These are phyloP conservation scores for Santalum album DNA, from an alignment of 164 flowering plant genomes.

Conservation along the genomic window DNA sequence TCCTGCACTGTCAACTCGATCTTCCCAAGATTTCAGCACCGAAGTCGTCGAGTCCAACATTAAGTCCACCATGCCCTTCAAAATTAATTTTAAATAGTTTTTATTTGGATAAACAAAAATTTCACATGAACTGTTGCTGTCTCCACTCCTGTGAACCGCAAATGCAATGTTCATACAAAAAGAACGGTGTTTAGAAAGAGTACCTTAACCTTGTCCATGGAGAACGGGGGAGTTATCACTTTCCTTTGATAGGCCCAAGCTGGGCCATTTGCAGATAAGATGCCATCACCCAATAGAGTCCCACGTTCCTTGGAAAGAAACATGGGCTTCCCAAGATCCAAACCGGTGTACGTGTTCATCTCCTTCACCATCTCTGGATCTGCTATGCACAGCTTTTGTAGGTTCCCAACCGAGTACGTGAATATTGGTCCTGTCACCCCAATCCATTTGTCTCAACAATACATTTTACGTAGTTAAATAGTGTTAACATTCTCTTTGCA, in stretches of 20 bases:
- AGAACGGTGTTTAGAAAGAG: no score
- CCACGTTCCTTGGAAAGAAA: slow-evolving; percentile 26
- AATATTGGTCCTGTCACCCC: slow-evolving; percentile 19
- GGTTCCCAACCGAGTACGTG: slow-evolving; percentile 26
- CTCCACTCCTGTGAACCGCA: no score
- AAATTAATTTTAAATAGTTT: not conserved
- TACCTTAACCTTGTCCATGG: slow-evolving; percentile 5
- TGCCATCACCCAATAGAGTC: slow-evolving; percentile 37
- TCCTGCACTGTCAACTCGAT: not conserved
- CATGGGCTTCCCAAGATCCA: slow-evolving; percentile 40
- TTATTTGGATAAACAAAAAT: no score
- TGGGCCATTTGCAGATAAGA: slow-evolving; percentile 36
- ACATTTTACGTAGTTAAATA: no score
- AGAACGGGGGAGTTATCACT: slow-evolving; percentile 43
- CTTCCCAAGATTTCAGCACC: slow-evolving; percentile 16
- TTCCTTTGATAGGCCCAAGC: slow-evolving; percentile 43
- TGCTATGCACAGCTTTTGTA: slow-evolving; percentile 19
- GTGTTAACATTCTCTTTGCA: no score
- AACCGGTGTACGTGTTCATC: slow-evolving; percentile 17
- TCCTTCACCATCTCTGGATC: slow-evolving; percentile 38
- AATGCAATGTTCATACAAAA: no score
- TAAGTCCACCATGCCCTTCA: slow-evolving; percentile 12
- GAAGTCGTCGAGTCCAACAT: slow-evolving; percentile 13
- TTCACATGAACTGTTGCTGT: no score
- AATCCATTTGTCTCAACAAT: no score